These are phyloP conservation scores for Kazachstania kunashirensis DNA, from an alignment of 805 yeast genomes.

Conservation along the genomic window DNA sequence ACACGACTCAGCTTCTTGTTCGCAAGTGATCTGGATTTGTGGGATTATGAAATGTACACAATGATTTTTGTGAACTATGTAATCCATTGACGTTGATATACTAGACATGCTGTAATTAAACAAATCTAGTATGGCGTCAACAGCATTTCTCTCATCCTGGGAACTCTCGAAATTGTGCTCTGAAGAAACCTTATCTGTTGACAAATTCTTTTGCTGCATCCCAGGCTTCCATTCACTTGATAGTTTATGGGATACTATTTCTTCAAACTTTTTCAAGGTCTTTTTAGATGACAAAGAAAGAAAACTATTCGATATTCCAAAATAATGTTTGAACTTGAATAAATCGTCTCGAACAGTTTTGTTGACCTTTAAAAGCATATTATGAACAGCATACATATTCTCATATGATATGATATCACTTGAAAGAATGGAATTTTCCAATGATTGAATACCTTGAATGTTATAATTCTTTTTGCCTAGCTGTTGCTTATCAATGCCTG, in stretches of 20 bases:
- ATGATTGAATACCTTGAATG: conserved; percentile 16
- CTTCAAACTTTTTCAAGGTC: conserved; percentile 42
- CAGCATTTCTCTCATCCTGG: background rate
- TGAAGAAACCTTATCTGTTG: background rate
- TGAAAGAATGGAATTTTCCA: conserved; percentile 4
- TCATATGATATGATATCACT: conserved; percentile 11
- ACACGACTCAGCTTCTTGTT: conserved; percentile 44
- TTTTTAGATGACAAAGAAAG: conserved; percentile 37
- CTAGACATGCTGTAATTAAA: conserved; percentile 46
- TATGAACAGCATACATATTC: conserved; percentile 66
- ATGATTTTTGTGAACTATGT: conserved; percentile 43
- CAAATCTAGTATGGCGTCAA: conserved; percentile 10
- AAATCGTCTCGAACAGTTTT: conserved; percentile 54
- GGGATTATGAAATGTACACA: conserved; percentile 66
- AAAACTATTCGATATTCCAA: conserved; percentile 37
- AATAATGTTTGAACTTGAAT: conserved; percentile 46
- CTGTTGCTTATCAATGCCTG: conserved; percentile 3
- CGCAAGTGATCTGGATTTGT: conserved; percentile 62
- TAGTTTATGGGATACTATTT: conserved; percentile 32
- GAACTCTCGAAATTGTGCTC: background rate
- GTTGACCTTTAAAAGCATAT: conserved; percentile 72
- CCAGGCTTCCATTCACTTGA: conserved; percentile 7
- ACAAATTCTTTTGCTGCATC: background rate
- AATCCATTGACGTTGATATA: conserved; percentile 29
- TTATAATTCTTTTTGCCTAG: conserved; percentile 3